Conservation (phyloP, 2,329 filamentous ascomycete species). For the Dothideomycetidae sp. region DNA sequence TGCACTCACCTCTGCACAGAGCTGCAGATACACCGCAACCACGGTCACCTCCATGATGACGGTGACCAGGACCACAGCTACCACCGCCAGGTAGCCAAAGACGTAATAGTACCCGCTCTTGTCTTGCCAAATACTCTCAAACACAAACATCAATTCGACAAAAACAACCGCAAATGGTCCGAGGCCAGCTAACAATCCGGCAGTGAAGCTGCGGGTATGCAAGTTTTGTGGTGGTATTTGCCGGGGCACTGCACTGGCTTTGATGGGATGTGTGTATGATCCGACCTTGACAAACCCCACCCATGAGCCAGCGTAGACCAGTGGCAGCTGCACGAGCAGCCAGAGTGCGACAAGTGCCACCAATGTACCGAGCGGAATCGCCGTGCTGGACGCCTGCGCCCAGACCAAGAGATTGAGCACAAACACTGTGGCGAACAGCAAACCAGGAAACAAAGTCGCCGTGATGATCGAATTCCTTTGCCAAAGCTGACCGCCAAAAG, state of each 20-base stretch:
- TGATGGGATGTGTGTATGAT: slow-evolving; percentile 69
- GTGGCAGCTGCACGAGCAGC: slow-evolving; percentile 73
- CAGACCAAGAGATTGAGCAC: slow-evolving; percentile 79
- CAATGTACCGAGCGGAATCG: slow-evolving; percentile 69
- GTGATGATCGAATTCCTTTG: slow-evolving; percentile 61
- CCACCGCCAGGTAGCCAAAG: slow-evolving; percentile 69
- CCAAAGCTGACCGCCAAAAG: slow-evolving; percentile 63
- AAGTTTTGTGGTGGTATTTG: slow-evolving; percentile 62
- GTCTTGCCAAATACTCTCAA: slow-evolving; percentile 78
- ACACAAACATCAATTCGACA: slow-evolving; percentile 74
- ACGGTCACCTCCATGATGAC: slow-evolving; percentile 74
- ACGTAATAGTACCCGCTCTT: slow-evolving; percentile 88
- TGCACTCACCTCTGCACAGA: slow-evolving; percentile 55
- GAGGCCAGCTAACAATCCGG: slow-evolving; percentile 57
- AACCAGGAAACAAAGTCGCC: slow-evolving; percentile 62
- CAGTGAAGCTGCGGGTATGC: slow-evolving; percentile 53
- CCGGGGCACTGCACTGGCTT: slow-evolving; percentile 55
- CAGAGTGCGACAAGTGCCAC: slow-evolving; percentile 60
- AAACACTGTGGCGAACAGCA: slow-evolving; percentile 61
- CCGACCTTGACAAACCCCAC: slow-evolving; percentile 54
- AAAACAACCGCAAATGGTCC: slow-evolving; percentile 80
- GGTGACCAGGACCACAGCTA: slow-evolving; percentile 56
- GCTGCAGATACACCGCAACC: slow-evolving; percentile 66
- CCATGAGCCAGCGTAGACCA: slow-evolving; percentile 70
- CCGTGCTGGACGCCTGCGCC: slow-evolving; percentile 78